Conservation (phyloP, 2,329 filamentous ascomycete genomes). For the Fusarium bulbicola region DNA sequence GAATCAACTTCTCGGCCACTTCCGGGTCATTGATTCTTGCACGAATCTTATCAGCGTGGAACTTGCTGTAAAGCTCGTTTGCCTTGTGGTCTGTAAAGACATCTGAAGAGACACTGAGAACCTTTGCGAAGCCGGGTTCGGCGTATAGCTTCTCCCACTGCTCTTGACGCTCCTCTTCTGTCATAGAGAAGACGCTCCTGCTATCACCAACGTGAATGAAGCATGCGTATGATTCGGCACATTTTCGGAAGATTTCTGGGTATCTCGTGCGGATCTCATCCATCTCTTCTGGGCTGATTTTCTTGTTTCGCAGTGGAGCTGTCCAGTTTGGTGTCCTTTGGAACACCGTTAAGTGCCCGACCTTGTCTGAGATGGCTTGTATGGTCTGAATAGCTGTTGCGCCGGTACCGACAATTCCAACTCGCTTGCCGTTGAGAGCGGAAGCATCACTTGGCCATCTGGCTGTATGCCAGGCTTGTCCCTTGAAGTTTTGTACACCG, state of each 20-base stretch:
- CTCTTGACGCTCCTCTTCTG: slow-evolving; percentile 18
- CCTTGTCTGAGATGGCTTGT: slow-evolving; percentile 29
- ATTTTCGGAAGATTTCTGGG: slow-evolving; percentile 34
- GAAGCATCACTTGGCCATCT: slow-evolving; percentile 21
- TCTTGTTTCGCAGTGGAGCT: slow-evolving; percentile 36
- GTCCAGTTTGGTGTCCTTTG: slow-evolving; percentile 35
- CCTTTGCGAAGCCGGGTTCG: slow-evolving; percentile 22
- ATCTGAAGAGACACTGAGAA: slow-evolving; percentile 23
- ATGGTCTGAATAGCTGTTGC: slow-evolving; percentile 34
- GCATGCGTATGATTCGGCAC: slow-evolving; percentile 33
- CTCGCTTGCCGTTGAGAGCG: slow-evolving; percentile 10
- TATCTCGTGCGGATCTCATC: slow-evolving; percentile 28
- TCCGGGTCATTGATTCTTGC: slow-evolving; percentile 14
- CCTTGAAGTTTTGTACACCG: slow-evolving; percentile 18
- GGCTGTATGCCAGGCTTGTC: slow-evolving; percentile 28
- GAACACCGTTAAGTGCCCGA: slow-evolving; percentile 25
- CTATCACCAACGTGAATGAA: slow-evolving; percentile 33
- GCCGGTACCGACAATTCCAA: slow-evolving; percentile 27
- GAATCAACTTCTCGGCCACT: slow-evolving; percentile 22
- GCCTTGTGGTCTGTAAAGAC: slow-evolving; percentile 21
- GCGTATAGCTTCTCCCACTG: slow-evolving; percentile 26
- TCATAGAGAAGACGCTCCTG: slow-evolving; percentile 29
- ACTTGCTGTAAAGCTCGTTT: slow-evolving; percentile 30
- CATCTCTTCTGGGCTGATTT: slow-evolving; percentile 33
- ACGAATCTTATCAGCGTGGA: slow-evolving; percentile 29